Conservation (phyloP, 148 eudicot genomes). For the Bassia scoparia region DNA sequence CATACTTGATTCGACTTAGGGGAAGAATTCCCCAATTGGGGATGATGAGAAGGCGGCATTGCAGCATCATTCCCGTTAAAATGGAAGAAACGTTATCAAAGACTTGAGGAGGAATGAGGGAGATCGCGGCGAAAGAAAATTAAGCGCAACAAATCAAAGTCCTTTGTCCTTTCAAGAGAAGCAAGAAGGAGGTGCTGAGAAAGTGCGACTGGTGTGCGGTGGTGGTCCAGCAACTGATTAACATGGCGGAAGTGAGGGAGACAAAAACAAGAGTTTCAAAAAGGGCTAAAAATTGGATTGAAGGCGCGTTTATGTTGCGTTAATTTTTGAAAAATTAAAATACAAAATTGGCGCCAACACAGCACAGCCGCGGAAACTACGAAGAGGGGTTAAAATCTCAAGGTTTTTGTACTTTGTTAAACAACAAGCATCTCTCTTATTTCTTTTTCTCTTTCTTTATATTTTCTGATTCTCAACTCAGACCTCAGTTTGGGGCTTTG, state of each 20-base stretch:
- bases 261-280: background rate
- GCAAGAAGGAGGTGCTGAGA: slow-evolving; percentile 6
- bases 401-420: too few relatives aligned
- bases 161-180: slow-evolving; percentile 57
- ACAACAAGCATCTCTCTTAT: background rate
- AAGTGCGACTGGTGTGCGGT: background rate
- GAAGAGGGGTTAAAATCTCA: slow-evolving; percentile 3
- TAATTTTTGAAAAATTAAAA: too few relatives aligned
- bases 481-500: background rate
- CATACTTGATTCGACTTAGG: slow-evolving; percentile 29
- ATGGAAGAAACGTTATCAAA: slow-evolving; percentile 67
- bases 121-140: slow-evolving; percentile 84
- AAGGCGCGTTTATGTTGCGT: too few relatives aligned
- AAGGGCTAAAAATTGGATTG: slow-evolving; percentile 17
- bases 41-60: slow-evolving; percentile 13
- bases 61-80: slow-evolving; percentile 15
- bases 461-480: background rate
- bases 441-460: background rate
- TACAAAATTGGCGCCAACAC: slow-evolving; percentile 14
- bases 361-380: too few relatives aligned
- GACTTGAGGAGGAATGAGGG: slow-evolving; percentile 72
- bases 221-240: slow-evolving; percentile 23
- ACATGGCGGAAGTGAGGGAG: slow-evolving; percentile 34
- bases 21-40: slow-evolving; percentile 8
- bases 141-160: slow-evolving; percentile 85